Conservation (phyloP, 768 basidiomycete genomes). For the Symmetrospora coprosmae region DNA sequence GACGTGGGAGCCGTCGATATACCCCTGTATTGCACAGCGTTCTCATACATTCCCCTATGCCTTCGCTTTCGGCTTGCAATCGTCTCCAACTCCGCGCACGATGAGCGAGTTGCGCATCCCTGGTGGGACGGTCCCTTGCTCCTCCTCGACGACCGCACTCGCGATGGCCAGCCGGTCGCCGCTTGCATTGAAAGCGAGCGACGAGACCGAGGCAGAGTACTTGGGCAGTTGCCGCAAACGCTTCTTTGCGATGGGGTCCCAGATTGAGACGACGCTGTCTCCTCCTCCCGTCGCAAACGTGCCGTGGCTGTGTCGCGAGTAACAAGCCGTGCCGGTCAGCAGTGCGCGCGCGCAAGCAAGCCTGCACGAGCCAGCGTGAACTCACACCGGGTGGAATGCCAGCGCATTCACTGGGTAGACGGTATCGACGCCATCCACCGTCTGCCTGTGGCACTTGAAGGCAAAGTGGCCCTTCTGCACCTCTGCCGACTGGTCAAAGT, state of each 20-base stretch:
- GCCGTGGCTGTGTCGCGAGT: constrained; percentile 64
- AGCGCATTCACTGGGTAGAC: constrained; percentile 94
- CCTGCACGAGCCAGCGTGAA: constrained; percentile 17
- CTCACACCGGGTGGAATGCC: constrained; percentile 77
- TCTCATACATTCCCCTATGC: constrained; percentile 8
- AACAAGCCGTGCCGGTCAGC: not conserved
- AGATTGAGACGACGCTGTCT: constrained; percentile 82
- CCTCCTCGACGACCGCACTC: constrained; percentile 21
- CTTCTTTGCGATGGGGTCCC: constrained; percentile 92
- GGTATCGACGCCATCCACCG: constrained; percentile 77
- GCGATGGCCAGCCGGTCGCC: constrained; percentile 22
- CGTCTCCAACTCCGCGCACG: constrained; percentile 13
- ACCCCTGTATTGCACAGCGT: no score
- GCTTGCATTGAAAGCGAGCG: constrained; percentile 18
- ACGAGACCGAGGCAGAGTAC: constrained; percentile 18
- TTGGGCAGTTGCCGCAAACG: constrained; percentile 65
- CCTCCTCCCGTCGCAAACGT: constrained; percentile 94
- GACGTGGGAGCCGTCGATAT: no score
- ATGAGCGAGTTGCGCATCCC: constrained; percentile 4
- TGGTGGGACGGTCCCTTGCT: constrained; percentile 10
- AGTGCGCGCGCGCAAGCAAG: not conserved
- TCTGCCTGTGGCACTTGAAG: constrained; percentile 89
- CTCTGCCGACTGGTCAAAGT: constrained; percentile 67
- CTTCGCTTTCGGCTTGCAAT: constrained; percentile 13
- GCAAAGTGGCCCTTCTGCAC: constrained; percentile 82